Evolutionary conservation across 768 basidiomycete genomes (phyloP).

Genomic region (Mycena crocata): DNA sequence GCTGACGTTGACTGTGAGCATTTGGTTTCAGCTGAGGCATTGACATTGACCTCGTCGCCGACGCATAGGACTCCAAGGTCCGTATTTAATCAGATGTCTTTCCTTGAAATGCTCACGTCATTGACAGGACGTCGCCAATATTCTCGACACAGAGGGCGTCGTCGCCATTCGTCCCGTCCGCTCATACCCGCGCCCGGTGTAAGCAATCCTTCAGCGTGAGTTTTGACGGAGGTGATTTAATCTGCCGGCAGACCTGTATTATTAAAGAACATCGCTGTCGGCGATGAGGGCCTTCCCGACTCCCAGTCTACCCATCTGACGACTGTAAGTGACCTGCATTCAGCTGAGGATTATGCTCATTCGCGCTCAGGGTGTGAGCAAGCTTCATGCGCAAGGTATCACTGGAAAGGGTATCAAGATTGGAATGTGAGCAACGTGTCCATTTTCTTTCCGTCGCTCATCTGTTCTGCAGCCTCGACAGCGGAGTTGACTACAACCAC

Average conservation of each 20-base stretch:
- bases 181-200: constrained; percentile 56
- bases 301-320: constrained; percentile 63
- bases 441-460: constrained; percentile 30
- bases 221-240: constrained; percentile 13
- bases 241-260: constrained; percentile 51
- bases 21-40: not conserved
- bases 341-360: not conserved
- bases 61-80: constrained; percentile 40
- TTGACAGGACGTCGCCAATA: constrained; percentile 58
- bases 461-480: constrained; percentile 3
- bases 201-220: constrained; percentile 27
- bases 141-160: constrained; percentile 62
- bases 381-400: constrained; percentile 70
- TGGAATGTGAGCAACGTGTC: constrained; percentile 60
- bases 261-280: constrained; percentile 49
- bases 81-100: too few species aligned
- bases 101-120: too few species aligned
- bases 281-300: constrained; percentile 57
- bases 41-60: too few species aligned
- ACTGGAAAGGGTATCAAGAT: constrained; percentile 75
- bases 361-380: constrained; percentile 65
- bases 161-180: constrained; percentile 68
- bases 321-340: constrained; percentile 51
- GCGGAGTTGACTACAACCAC: too few species aligned
- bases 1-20: constrained; percentile 58